phyloP scores from a whole-genome alignment of 495 filamentous ascomycete species.

The Hypoxylon trugodes region DNA sequence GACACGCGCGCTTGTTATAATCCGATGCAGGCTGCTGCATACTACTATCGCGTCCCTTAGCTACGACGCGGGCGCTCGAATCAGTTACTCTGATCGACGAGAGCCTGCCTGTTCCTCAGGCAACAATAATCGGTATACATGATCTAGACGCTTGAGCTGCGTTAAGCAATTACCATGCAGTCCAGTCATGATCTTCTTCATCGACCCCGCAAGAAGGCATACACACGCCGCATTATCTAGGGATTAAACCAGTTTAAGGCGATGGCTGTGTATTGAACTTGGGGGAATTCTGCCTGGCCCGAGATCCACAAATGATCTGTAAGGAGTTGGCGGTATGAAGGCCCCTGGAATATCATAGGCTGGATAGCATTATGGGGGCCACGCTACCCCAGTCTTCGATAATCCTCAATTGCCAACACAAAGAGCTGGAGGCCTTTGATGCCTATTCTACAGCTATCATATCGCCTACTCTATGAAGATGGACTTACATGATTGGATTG shows the following conservation, averaged over 20 bases:
- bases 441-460: background rate
- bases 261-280: background rate
- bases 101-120: no score
- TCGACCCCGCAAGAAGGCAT: background rate
- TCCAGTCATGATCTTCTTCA: background rate
- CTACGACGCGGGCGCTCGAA: no score
- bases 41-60: no score
- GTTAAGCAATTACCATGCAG: background rate
- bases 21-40: no score
- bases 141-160: no score
- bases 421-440: background rate
- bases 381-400: background rate
- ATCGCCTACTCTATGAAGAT: no score
- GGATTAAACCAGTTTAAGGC: background rate
- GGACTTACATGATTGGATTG: slow-evolving; percentile 8
- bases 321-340: background rate
- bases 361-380: background rate
- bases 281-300: slow-evolving; percentile 12
- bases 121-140: no score
- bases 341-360: background rate
- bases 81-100: no score
- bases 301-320: background rate
- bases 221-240: background rate
- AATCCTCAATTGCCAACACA: background rate
- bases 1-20: no score